Conservation (phyloP, 257 asterid species). For the Mentha longifolia region DNA sequence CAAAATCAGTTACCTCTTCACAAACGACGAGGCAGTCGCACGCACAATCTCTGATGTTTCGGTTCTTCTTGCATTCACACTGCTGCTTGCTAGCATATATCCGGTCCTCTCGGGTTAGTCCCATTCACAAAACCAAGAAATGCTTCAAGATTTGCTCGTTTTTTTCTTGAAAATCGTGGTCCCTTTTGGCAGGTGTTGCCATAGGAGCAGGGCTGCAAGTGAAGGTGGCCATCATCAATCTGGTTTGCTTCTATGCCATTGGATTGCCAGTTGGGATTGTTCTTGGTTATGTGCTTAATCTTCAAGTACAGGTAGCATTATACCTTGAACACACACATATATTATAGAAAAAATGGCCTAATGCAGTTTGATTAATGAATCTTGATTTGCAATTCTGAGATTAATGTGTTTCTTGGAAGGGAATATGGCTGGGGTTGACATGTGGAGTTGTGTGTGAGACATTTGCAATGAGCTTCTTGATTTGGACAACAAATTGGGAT, state of each 20-base stretch:
- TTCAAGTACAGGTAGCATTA: constrained; percentile 34
- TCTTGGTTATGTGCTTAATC: constrained; percentile 40
- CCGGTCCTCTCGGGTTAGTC: constrained; percentile 62
- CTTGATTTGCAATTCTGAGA: background rate
- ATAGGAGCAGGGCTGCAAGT: constrained; percentile 38
- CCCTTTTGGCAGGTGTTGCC: constrained; percentile 35
- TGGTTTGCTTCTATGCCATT: constrained; percentile 35
- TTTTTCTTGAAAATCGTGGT: background rate
- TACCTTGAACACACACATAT: no score
- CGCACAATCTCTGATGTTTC: constrained; percentile 51
- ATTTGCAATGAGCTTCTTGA: constrained; percentile 49
- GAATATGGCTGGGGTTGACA: constrained; percentile 65
- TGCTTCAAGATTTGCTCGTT: background rate
- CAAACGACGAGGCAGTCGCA: constrained; percentile 49
- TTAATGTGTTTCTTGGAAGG: constrained; percentile 33
- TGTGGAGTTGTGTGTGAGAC: constrained; percentile 53
- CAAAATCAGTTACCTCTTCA: constrained; percentile 55
- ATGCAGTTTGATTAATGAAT: background rate
- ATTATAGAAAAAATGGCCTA: no score
- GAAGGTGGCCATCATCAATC: constrained; percentile 35
- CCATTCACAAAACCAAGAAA: background rate
- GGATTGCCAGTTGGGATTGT: constrained; percentile 41
- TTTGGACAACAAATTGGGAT: constrained; percentile 42
- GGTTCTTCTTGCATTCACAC: constrained; percentile 48
- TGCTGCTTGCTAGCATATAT: constrained; percentile 57